phyloP scores from a whole-genome alignment of 768 basidiomycete species.

The Lactarius akahatsu region DNA sequence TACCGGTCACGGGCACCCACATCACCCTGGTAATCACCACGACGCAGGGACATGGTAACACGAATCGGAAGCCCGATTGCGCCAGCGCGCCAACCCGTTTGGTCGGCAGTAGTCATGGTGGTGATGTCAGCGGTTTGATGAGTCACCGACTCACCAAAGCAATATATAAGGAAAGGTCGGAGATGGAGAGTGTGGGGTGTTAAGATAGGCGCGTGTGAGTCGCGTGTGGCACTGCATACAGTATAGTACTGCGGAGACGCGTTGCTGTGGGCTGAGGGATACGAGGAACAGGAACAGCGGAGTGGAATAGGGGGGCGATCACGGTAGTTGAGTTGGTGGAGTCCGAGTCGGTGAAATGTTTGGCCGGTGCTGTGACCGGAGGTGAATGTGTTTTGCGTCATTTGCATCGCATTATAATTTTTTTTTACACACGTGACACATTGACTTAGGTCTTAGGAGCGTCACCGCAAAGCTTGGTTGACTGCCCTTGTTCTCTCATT shows the following conservation, averaged over 20 bases:
- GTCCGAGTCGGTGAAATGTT: neutral
- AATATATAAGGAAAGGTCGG: slow-evolving; percentile 2
- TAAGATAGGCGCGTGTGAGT: neutral
- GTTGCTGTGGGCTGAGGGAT: neutral
- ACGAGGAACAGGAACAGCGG: neutral
- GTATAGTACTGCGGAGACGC: neutral
- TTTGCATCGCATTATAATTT: slow-evolving; percentile 2
- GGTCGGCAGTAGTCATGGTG: neutral
- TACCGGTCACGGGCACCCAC: too few relatives aligned
- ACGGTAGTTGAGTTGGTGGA: neutral
- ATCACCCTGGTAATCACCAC: too few relatives aligned
- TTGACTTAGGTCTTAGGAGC: neutral
- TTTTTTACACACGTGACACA: neutral
- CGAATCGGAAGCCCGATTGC: neutral
- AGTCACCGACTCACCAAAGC: neutral
- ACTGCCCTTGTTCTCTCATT: neutral
- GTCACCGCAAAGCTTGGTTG: neutral
- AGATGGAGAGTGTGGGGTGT: neutral
- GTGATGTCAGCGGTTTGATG: neutral
- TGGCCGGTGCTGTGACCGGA: neutral
- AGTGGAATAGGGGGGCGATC: neutral
- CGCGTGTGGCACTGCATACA: too few relatives aligned
- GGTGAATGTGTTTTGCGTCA: neutral
- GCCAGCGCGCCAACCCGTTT: neutral
- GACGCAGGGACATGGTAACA: too few relatives aligned